Base-by-base conservation (phyloP, 1,139 yeast species). In the Geotrichum fermentans region DNA sequence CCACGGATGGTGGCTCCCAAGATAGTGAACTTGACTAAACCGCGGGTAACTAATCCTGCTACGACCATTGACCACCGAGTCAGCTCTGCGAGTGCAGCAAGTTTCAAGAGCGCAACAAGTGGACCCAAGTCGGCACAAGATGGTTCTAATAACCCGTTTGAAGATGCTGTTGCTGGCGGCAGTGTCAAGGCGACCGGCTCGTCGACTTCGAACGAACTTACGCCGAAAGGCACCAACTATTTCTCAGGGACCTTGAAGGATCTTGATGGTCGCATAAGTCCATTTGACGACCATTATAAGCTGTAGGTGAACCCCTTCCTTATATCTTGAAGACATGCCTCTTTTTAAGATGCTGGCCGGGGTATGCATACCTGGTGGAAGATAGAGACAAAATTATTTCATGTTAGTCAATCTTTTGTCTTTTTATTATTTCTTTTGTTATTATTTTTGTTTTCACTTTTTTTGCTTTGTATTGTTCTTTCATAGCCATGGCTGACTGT, bases 271-370 rank as follows among this genome's bases (percentile, higher is more conserved):
- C 22, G 51, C 17, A 30, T 24, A 11, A 48, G 51, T 20, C 51
- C 48, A 2, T 48, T 48, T 35, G 51, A 48, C 20, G 51, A 48
- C 26, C 47, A 43, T 28, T 48, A 39, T 30, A 38, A 48, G n/a
- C 34, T 43, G 7, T 48, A 35, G 33, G 8, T 40, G n/a, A n/a
- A n/a, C 6, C n/a, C 28, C 21, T 20, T 37, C 6, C 14, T 7
- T 20, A 37, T 37, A 11, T 37, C 13, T 37, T 8, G n/a, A n/a
- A 34, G n/a, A 34, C 5, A 34, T 37, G 29, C 40, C n/a, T 37
- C 2, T 13, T 21, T 37, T 37, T 20, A 20, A 21, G 24, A 11
- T 17, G 7, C 6, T 17, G 20, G 17, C 22, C 13, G 17, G 14
- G 34, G 13, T 14, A 14, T 5, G 17, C 30, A 26, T 8, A 8